Conservation (phyloP, 495 filamentous ascomycete species). For the Penicillium pancosmium region DNA sequence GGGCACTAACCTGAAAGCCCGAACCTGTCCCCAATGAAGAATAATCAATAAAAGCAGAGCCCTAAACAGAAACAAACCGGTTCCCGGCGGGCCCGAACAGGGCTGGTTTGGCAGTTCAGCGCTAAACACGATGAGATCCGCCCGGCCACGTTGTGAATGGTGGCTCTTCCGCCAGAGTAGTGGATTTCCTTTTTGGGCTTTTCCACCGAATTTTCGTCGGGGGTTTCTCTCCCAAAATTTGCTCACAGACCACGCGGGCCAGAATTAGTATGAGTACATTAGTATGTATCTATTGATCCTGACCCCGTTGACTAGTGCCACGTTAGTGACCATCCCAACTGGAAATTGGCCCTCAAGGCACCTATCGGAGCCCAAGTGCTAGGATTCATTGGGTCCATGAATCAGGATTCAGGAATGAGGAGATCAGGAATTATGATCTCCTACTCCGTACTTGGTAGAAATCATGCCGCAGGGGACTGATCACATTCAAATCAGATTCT, state of each 20-base stretch:
- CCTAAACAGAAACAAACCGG: slow-evolving; percentile 16
- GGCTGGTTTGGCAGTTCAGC: slow-evolving; percentile 27
- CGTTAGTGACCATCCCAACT: slow-evolving; percentile 13
- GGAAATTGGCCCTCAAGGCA: slow-evolving; percentile 13
- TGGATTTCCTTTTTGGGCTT: slow-evolving; percentile 6
- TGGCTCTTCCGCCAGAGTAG: slow-evolving; percentile 26
- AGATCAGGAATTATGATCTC: not conserved
- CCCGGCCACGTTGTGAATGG: slow-evolving; percentile 39
- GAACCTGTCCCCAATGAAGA: not conserved
- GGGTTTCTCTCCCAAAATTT: slow-evolving; percentile 2
- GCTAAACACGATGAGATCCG: slow-evolving; percentile 39
- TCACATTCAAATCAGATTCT: slow-evolving; percentile 20
- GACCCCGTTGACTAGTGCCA: slow-evolving; percentile 8
- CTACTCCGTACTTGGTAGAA: not conserved
- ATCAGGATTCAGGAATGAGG: slow-evolving; percentile 3
- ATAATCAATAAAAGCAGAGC: slow-evolving; percentile 10
- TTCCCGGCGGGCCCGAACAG: slow-evolving; percentile 17
- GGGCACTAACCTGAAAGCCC: too few relatives aligned
- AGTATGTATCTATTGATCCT: slow-evolving; percentile 8
- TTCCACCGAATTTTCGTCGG: slow-evolving; percentile 5
- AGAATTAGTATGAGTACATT: not conserved
- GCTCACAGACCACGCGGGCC: slow-evolving; percentile 19
- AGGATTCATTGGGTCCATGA: not conserved
- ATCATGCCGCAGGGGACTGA: slow-evolving; percentile 15
- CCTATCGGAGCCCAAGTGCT: not conserved